Percentiles rank a stretch among this genome's conserved stretches.
Conservation (phyloP, 331 rosid species). For the Pyracantha coccinea region DNA sequence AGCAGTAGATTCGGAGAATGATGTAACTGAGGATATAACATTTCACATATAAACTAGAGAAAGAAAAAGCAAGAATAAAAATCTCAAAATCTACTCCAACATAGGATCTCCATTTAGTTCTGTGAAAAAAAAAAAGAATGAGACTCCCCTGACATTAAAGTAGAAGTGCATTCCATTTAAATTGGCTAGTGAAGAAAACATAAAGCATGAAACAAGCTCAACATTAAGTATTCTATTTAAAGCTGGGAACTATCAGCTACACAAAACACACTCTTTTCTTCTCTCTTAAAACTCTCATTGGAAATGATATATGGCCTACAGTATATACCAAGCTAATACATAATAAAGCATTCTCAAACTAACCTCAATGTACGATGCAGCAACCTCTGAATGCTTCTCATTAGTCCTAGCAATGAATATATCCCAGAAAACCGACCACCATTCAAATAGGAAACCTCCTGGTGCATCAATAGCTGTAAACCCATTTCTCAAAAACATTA, state of each 20-base stretch:
- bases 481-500: slow-evolving; percentile 15
- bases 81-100: not conserved
- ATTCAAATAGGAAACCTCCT: slow-evolving; percentile 93
- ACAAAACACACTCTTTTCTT: not conserved
- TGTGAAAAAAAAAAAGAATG: not conserved
- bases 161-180: not conserved
- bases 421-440: slow-evolving; percentile 99
- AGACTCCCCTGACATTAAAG: not conserved
- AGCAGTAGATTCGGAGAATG: not conserved
- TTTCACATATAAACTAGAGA: not conserved
- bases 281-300: slow-evolving; percentile 2
- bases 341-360: slow-evolving; percentile 12
- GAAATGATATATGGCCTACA: slow-evolving; percentile 12
- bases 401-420: slow-evolving; percentile 97
- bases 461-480: slow-evolving; percentile 98
- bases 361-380: slow-evolving; percentile 99
- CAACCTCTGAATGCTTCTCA: slow-evolving; percentile 98
- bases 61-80: not conserved
- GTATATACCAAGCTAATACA: not conserved
- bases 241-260: not conserved
- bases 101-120: not conserved
- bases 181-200: not conserved
- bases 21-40: not conserved
- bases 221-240: not conserved
- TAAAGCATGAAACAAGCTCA: not conserved